Evolutionary conservation across 2,329 filamentous ascomycete genomes (phyloP), one percentile per base, ranked within the genome.

Genomic region (Cryphonectria naterciae): DNA sequence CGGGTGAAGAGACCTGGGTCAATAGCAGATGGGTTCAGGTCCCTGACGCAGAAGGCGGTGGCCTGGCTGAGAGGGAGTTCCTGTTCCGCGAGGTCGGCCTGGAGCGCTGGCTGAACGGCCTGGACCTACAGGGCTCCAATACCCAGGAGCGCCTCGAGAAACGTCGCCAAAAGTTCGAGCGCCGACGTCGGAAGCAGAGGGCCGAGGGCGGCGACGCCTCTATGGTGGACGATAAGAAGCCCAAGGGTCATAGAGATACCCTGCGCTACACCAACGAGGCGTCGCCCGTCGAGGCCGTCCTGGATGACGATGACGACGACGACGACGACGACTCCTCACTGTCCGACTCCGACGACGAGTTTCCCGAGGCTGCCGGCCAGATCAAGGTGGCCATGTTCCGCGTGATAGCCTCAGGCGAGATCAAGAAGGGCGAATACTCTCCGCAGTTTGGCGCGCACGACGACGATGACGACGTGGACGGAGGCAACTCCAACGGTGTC

Each of bases 331-430:
- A n/a, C n/a, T n/a, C n/a, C n/a, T 94, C 92, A 52, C 87, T 88
- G 5, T 92, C 89, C 22, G 88, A 94, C 72, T 72, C 71, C 0
- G 93, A 95, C 76, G 66, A 98, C 80, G 93, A 95, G 76, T 93
- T 93, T 1, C 94, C 95, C 17, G 96, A 98, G 84, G 94, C 96
- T 15, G 93, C 96, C 6, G 96, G 96, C 13, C 96, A 99, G 83
- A 99, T 99, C 84, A 98, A 98, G 83, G 94, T 99, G 25, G 94
- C 95, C 73, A 90, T 99, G 83, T 98, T 98, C 81, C 91, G 96
- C 39, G 96, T 99, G 11, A 85, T 98, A 62, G 96, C 96, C 1
- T 97, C 94, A 8, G 96, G 96, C 19, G 96, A 98, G 80, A 97
- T 99, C 79, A 98, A 98, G 83, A 93, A 95, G 78, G 96, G 96